A percentile compares a stretch with the other conserved stretches of the same genome.
These are phyloP conservation scores for Plasmodium malariae DNA, from an alignment of 169 alveolate genomes.

Conservation along the genomic window DNA sequence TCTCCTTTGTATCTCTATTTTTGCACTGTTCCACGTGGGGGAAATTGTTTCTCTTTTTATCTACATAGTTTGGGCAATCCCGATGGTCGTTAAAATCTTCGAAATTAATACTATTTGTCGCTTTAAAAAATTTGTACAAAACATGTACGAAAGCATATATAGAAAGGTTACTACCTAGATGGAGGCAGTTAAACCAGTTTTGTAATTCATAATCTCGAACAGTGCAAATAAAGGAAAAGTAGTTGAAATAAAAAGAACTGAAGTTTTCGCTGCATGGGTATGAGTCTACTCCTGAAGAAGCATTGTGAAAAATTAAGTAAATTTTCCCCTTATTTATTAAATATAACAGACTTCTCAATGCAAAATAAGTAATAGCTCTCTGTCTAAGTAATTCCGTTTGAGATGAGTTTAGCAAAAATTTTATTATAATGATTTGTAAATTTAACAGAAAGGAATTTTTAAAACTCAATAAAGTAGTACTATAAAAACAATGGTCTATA, in stretches of 20 bases:
- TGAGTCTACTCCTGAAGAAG: neutral
- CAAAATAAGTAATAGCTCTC: constrained; percentile 19
- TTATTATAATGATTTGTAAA: constrained; percentile 33
- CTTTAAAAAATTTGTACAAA: constrained; percentile 35
- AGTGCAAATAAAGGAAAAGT: constrained; percentile 42
- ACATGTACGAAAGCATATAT: constrained; percentile 17
- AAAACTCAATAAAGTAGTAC: constrained; percentile 30
- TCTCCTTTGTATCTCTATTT: neutral
- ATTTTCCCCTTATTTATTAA: constrained; percentile 37
- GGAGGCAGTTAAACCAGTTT: constrained; percentile 7
- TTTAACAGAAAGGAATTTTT: constrained; percentile 10
- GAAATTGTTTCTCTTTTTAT: neutral
- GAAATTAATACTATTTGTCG: neutral
- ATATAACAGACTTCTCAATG: constrained; percentile 42
- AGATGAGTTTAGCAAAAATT: constrained; percentile 15
- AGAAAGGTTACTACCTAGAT: neutral
- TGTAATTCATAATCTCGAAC: constrained; percentile 19
- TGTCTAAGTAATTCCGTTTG: constrained; percentile 26
- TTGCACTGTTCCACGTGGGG: neutral
- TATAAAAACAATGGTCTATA: constrained; percentile 17
- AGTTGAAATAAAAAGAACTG: neutral
- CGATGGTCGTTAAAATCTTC: neutral
- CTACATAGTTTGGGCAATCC: neutral
- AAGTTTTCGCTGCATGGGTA: neutral
- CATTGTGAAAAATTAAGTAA: neutral